A percentile compares a stretch with the other conserved stretches of the same genome.
These are phyloP conservation scores for Pecoramyces ruminantium DNA, from an alignment of 192 early-diverging fungal species.

Conservation along the genomic window DNA sequence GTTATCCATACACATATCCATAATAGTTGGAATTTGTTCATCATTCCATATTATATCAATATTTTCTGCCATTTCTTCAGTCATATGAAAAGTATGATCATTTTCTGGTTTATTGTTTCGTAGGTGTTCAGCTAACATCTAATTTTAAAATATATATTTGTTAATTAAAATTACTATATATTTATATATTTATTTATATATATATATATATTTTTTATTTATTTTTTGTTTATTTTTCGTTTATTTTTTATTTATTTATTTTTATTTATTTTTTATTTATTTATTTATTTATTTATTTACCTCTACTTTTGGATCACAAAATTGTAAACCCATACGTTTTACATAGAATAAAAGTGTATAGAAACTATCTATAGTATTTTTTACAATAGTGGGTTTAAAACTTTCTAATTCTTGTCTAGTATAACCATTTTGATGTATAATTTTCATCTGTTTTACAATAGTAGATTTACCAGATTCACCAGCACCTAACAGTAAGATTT, in stretches of 20 bases:
- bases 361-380: conserved; percentile 71
- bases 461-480: conserved; percentile 93
- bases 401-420: conserved; percentile 56
- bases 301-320: conserved; percentile 41
- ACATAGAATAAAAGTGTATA: conserved; percentile 37
- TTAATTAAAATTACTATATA: no score
- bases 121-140: neutral
- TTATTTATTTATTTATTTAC: conserved; percentile 7
- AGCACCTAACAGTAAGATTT: conserved; percentile 52
- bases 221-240: no score
- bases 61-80: conserved; percentile 5
- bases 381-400: conserved; percentile 64
- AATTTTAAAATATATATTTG: no score
- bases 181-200: no score
- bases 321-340: neutral
- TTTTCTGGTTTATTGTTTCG: conserved; percentile 3
- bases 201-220: no score
- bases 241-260: no score
- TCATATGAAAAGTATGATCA: conserved; percentile 4
- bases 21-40: conserved; percentile 34
- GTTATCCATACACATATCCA: conserved; percentile 51
- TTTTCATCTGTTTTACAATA: conserved; percentile 95
- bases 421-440: conserved; percentile 86
- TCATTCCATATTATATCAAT: conserved; percentile 61
- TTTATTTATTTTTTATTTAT: neutral